Conservation (phyloP, 1,284 basidiomycete genomes). For the Waitea zeae region DNA sequence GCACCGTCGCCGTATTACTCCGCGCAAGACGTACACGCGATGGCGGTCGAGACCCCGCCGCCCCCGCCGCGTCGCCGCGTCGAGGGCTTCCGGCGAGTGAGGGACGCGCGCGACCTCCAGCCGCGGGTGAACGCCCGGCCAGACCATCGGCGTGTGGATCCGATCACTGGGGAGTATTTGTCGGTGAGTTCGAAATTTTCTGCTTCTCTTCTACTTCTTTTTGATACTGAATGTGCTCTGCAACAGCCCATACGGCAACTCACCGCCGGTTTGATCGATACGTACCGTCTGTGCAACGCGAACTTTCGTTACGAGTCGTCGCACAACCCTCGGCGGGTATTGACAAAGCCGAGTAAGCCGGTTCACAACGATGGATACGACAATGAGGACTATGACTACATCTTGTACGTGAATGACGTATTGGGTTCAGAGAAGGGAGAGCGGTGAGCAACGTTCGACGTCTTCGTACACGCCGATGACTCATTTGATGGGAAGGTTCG, state of each 20-base stretch:
- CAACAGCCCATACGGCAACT: conserved; percentile 71
- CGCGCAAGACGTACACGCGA: conserved; percentile 33
- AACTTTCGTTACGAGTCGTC: conserved; percentile 84
- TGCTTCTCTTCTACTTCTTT: conserved; percentile 7
- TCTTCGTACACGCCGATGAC: neutral
- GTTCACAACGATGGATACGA: conserved; percentile 89
- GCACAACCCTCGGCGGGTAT: conserved; percentile 83
- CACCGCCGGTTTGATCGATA: conserved; percentile 74
- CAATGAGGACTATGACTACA: conserved; percentile 96
- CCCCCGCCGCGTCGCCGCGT: conserved; percentile 50
- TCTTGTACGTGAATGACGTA: conserved; percentile 94
- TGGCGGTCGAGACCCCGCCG: conserved; percentile 53
- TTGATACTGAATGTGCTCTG: neutral
- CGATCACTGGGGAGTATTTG: conserved; percentile 36
- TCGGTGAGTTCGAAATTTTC: conserved; percentile 40
- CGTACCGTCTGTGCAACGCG: conserved; percentile 85
- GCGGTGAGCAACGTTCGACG: conserved; percentile 11
- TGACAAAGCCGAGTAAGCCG: conserved; percentile 92
- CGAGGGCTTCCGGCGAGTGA: conserved; percentile 53
- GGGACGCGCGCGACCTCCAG: conserved; percentile 51
- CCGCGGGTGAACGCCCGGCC: conserved; percentile 45
- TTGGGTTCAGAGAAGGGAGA: conserved; percentile 74
- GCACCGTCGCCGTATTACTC: conserved; percentile 36
- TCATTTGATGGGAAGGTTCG: conserved; percentile 60
- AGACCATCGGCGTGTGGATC: conserved; percentile 44